These are phyloP conservation scores for Fusarium zealandicum DNA, from an alignment of 2,329 filamentous ascomycete species.

Conservation along the genomic window DNA sequence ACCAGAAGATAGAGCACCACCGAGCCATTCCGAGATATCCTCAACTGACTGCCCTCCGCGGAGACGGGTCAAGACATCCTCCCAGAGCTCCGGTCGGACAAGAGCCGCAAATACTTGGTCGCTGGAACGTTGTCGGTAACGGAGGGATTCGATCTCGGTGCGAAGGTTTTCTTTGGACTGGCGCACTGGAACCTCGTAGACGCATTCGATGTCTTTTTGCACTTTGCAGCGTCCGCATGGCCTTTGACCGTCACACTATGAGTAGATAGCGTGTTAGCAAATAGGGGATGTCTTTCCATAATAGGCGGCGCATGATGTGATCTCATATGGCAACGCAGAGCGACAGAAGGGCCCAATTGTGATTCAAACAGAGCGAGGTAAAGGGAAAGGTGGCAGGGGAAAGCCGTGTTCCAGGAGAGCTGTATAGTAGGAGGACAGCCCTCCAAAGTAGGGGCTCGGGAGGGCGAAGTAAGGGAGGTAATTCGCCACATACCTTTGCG, in stretches of 20 bases:
- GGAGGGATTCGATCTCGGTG: slow-evolving; percentile 64
- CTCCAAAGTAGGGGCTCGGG: not conserved
- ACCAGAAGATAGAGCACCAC: slow-evolving; percentile 42
- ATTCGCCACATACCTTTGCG: slow-evolving; percentile 57
- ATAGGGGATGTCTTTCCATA: not conserved
- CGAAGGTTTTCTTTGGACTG: slow-evolving; percentile 70
- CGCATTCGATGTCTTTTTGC: slow-evolving; percentile 63
- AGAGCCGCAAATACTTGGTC: slow-evolving; percentile 65
- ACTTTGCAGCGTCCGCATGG: slow-evolving; percentile 63
- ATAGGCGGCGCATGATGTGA: not conserved
- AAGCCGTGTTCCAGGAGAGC: not conserved
- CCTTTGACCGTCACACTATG: slow-evolving; percentile 64
- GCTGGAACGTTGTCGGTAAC: slow-evolving; percentile 60
- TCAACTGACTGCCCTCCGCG: slow-evolving; percentile 63
- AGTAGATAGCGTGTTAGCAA: slow-evolving; percentile 21
- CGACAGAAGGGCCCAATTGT: not conserved
- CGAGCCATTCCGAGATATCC: slow-evolving; percentile 63
- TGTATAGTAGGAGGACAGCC: no score
- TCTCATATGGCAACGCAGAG: not conserved
- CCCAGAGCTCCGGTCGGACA: slow-evolving; percentile 57
- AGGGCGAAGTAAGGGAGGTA: not conserved
- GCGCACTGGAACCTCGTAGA: slow-evolving; percentile 69
- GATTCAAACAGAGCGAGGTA: not conserved
- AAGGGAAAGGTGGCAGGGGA: not conserved
- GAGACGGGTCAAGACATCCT: slow-evolving; percentile 61